phyloP scores from a whole-genome alignment of 345 rosid genomes.

The Cardamine occulta region DNA sequence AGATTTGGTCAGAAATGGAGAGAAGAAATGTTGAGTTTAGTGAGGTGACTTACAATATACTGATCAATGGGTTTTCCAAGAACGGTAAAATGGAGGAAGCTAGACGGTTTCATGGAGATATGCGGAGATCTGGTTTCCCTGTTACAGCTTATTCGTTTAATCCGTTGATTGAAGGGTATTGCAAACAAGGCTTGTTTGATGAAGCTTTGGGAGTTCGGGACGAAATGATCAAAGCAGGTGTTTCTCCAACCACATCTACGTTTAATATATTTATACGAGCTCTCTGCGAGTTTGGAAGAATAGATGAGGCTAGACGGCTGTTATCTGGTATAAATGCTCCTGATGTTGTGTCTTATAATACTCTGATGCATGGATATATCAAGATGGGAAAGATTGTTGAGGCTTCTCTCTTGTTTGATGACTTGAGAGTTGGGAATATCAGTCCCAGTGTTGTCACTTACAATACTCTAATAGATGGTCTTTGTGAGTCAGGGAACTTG shows the following conservation, averaged over 20 bases:
- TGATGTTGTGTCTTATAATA: slow-evolving; percentile 71
- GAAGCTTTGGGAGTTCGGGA: slow-evolving; percentile 57
- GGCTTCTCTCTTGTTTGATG: slow-evolving; percentile 67
- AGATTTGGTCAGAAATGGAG: slow-evolving; percentile 58
- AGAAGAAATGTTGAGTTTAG: slow-evolving; percentile 42
- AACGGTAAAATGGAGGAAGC: slow-evolving; percentile 58
- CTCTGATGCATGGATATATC: slow-evolving; percentile 64
- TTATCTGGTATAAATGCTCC: slow-evolving; percentile 55
- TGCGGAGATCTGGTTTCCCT: slow-evolving; percentile 56
- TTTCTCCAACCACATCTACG: slow-evolving; percentile 49
- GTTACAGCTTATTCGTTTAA: slow-evolving; percentile 59
- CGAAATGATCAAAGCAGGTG: slow-evolving; percentile 58
- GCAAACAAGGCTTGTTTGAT: slow-evolving; percentile 54
- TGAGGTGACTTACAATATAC: slow-evolving; percentile 63
- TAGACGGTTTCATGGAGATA: slow-evolving; percentile 52
- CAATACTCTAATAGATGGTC: slow-evolving; percentile 69
- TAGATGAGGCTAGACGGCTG: slow-evolving; percentile 54
- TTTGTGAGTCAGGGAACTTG: slow-evolving; percentile 63
- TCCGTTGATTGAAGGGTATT: slow-evolving; percentile 62
- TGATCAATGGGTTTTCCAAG: slow-evolving; percentile 63
- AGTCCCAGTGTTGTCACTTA: slow-evolving; percentile 59
- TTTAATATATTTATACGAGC: slow-evolving; percentile 57
- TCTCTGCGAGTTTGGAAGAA: slow-evolving; percentile 56
- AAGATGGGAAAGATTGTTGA: slow-evolving; percentile 56
- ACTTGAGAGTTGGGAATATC: slow-evolving; percentile 50